These are phyloP conservation scores for Sclerotinia nivalis DNA, from an alignment of 2,329 filamentous ascomycete species.

Conservation along the genomic window DNA sequence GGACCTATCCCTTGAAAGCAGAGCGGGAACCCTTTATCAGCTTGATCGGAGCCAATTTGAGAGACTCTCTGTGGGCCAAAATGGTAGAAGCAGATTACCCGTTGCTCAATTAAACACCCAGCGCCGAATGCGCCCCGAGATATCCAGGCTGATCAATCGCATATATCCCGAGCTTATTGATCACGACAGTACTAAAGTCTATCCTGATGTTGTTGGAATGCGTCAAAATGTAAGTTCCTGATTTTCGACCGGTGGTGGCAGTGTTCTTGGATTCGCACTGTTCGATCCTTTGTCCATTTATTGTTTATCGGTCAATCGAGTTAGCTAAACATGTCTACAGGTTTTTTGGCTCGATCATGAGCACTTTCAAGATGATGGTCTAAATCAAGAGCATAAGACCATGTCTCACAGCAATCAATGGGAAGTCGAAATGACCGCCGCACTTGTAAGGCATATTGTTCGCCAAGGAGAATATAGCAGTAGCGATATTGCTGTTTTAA, in stretches of 20 bases:
- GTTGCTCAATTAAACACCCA: conserved; percentile 37
- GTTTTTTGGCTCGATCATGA: conserved; percentile 37
- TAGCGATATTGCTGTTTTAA: conserved; percentile 69
- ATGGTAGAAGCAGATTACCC: conserved; percentile 29
- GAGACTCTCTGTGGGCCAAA: conserved; percentile 31
- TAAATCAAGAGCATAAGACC: conserved; percentile 14
- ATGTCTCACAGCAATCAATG: conserved; percentile 48
- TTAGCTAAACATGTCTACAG: not conserved
- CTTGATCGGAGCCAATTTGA: conserved; percentile 39
- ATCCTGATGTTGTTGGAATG: conserved; percentile 37
- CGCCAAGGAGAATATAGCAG: conserved; percentile 61
- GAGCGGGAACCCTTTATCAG: conserved; percentile 31
- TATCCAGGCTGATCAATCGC: conserved; percentile 34
- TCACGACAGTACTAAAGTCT: conserved; percentile 27
- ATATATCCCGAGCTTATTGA: conserved; percentile 36
- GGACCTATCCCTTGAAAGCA: conserved; percentile 39
- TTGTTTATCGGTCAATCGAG: no score
- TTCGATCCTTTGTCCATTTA: no score
- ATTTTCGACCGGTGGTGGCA: no score
- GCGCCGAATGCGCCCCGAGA: conserved; percentile 37
- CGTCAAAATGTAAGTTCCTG: conserved; percentile 26
- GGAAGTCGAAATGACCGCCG: conserved; percentile 64
- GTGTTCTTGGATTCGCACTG: no score
- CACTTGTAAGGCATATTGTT: conserved; percentile 64
- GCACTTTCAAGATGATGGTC: conserved; percentile 29